phyloP scores from a whole-genome alignment of 2,329 filamentous ascomycete genomes.

The Arthrocladium fulminans region DNA sequence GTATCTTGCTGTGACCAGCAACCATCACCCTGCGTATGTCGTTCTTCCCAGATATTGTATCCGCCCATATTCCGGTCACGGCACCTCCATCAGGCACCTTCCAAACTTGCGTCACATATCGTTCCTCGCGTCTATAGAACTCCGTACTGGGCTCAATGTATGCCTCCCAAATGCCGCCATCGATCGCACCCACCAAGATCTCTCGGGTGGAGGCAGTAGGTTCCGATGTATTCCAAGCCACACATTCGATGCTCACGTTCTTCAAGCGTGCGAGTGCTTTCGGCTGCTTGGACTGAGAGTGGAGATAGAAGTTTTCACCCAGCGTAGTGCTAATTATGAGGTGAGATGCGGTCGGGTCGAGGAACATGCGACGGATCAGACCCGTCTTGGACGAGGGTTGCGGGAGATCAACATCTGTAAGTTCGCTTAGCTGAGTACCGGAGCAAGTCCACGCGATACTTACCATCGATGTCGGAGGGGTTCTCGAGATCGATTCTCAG shows the following conservation, averaged over 20 bases:
- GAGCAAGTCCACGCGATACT: not conserved
- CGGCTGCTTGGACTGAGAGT: slow-evolving; percentile 84
- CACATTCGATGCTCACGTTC: slow-evolving; percentile 75
- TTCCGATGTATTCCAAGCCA: slow-evolving; percentile 90
- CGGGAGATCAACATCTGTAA: slow-evolving; percentile 83
- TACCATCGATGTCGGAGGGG: slow-evolving; percentile 89
- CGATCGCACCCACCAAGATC: slow-evolving; percentile 82
- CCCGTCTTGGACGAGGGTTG: slow-evolving; percentile 87
- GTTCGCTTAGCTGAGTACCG: not conserved
- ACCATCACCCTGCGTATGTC: slow-evolving; percentile 72
- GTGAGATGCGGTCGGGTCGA: slow-evolving; percentile 93
- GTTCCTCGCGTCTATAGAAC: slow-evolving; percentile 91
- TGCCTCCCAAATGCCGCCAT: slow-evolving; percentile 89
- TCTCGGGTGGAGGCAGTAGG: slow-evolving; percentile 91
- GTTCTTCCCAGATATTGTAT: slow-evolving; percentile 56
- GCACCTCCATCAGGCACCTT: slow-evolving; percentile 69
- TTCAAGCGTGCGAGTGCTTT: slow-evolving; percentile 73
- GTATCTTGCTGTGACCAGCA: slow-evolving; percentile 65
- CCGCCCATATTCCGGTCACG: slow-evolving; percentile 77
- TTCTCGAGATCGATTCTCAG: slow-evolving; percentile 89
- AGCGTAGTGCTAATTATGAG: slow-evolving; percentile 82
- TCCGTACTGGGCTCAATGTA: slow-evolving; percentile 92
- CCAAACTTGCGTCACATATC: slow-evolving; percentile 76
- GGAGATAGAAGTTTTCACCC: slow-evolving; percentile 95
- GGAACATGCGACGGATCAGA: slow-evolving; percentile 89